These are phyloP conservation scores for Phytophthora agathidicida DNA, from an alignment of 352 stramenopile species.

Conservation along the genomic window DNA sequence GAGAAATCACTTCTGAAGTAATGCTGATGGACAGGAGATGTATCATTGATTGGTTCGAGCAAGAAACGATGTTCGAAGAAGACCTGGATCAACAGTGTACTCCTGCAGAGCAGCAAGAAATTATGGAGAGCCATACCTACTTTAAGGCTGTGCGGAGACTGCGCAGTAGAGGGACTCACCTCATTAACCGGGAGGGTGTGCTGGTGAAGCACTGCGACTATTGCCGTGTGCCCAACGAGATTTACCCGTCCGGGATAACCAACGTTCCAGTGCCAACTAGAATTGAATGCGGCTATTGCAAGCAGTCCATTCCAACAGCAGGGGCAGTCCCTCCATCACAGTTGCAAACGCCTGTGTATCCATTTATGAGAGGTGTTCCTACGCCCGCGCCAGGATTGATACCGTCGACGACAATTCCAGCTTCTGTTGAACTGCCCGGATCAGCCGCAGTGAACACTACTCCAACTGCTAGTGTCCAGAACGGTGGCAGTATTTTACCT, in stretches of 20 bases:
- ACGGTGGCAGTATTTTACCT: slow-evolving; percentile 30
- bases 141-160: slow-evolving; percentile 69
- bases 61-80: slow-evolving; percentile 92
- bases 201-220: slow-evolving; percentile 57
- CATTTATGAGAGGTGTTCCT: slow-evolving; percentile 16
- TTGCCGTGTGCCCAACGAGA: slow-evolving; percentile 67
- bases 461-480: slow-evolving; percentile 1
- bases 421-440: neutral
- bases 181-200: slow-evolving; percentile 54
- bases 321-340: slow-evolving; percentile 38
- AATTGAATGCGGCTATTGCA: slow-evolving; percentile 79
- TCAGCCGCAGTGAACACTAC: neutral
- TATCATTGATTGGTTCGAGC: slow-evolving; percentile 88
- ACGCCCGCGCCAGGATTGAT: slow-evolving; percentile 13
- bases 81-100: slow-evolving; percentile 83
- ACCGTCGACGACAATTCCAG: slow-evolving; percentile 9
- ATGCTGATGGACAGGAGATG: slow-evolving; percentile 37
- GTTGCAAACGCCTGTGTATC: slow-evolving; percentile 12
- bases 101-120: slow-evolving; percentile 70
- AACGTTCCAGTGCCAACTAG: slow-evolving; percentile 59
- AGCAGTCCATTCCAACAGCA: slow-evolving; percentile 42
- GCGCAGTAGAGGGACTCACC: slow-evolving; percentile 33
- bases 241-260: slow-evolving; percentile 65
- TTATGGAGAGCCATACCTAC: slow-evolving; percentile 74
- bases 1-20: slow-evolving; percentile 17